Base-by-base conservation (phyloP, 345 rosid species). In the Eutrema yunnanense region DNA sequence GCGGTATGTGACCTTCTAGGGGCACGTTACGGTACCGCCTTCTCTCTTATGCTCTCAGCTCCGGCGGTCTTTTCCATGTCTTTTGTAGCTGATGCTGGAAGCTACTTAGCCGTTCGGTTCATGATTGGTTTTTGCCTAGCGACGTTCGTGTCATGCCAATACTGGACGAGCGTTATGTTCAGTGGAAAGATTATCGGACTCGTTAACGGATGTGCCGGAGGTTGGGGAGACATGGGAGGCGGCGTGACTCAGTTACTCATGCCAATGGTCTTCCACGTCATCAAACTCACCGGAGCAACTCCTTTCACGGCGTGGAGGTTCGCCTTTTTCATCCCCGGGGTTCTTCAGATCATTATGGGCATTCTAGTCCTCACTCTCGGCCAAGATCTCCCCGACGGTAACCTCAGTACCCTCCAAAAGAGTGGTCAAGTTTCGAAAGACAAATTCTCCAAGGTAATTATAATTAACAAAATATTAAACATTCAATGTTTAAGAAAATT, bases 141-240 rank as follows among this genome's bases (percentile, higher is more conserved):
- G 0, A 90, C 98, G 1, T 92, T 92, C 27, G 96, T 92, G 54
- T 92, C 98, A 1, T 90, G 95, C 72, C 95, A 88, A 60, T 92
- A 88, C 49, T 92, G 98, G 98, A 92, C 88, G 67, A 88, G 91
- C 57, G 87, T 88, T 6, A 90, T 92, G 98, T 92, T 90, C 73
- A 90, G 81, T 51, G 83, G 92, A 48, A 86, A 85, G 79, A 90
- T 92, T 40, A 87, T 90, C 0, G 96, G 98, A 5, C 83, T 86
- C 2, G 98, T 84, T 8, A 92, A 92, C 6, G 96, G 98, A 27
- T 86, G 92, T 1, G 96, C 98, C 0, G 95, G 90, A 4, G 96
- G 95, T 0, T 92, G 98, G 98, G 98, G 98, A 3, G 88, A 88
- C 43, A 88, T 90, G 96, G 98, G 98, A 0, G 96, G 98, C 0